Conservation (phyloP, 495 filamentous ascomycete species). For the Annulohypoxylon moriforme region DNA sequence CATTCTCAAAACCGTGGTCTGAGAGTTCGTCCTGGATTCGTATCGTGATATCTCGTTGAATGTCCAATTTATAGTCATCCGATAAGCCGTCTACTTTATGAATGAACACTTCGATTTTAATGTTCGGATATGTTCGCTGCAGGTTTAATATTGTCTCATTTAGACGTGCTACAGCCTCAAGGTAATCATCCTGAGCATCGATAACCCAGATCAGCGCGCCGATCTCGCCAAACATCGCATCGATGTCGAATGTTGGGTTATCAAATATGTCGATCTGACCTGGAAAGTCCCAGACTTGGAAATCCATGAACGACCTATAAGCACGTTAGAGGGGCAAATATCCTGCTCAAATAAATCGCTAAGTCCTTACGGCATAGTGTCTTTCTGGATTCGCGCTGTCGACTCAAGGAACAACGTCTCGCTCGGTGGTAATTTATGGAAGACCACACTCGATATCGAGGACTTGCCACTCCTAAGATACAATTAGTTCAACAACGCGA, state of each 20-base stretch:
- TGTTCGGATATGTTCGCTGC: slow-evolving; percentile 84
- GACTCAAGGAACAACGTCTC: slow-evolving; percentile 96
- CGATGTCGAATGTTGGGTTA: slow-evolving; percentile 81
- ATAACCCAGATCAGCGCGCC: slow-evolving; percentile 98
- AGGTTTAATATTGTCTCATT: slow-evolving; percentile 88
- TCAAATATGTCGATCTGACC: slow-evolving; percentile 92
- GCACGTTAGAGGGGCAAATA: neutral
- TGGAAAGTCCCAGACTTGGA: slow-evolving; percentile 97
- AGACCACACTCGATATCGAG: slow-evolving; percentile 96
- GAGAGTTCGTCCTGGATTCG: slow-evolving; percentile 96
- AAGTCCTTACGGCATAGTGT: slow-evolving; percentile 79
- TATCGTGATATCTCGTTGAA: slow-evolving; percentile 93
- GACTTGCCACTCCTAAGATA: slow-evolving; percentile 88
- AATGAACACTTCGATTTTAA: slow-evolving; percentile 97
- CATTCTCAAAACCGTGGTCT: slow-evolving; percentile 90
- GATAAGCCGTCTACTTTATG: slow-evolving; percentile 96
- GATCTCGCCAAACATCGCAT: slow-evolving; percentile 91
- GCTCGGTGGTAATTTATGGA: slow-evolving; percentile 94
- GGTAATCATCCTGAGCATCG: slow-evolving; percentile 96
- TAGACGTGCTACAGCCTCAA: slow-evolving; percentile 86
- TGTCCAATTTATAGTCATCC: slow-evolving; percentile 94
- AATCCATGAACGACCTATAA: slow-evolving; percentile 94
- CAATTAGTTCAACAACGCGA: slow-evolving; percentile 29
- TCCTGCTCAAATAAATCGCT: neutral
- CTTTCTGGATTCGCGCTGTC: slow-evolving; percentile 90